Conservation (phyloP, 345 rosid genomes). For the Hypericum androsaemum region DNA sequence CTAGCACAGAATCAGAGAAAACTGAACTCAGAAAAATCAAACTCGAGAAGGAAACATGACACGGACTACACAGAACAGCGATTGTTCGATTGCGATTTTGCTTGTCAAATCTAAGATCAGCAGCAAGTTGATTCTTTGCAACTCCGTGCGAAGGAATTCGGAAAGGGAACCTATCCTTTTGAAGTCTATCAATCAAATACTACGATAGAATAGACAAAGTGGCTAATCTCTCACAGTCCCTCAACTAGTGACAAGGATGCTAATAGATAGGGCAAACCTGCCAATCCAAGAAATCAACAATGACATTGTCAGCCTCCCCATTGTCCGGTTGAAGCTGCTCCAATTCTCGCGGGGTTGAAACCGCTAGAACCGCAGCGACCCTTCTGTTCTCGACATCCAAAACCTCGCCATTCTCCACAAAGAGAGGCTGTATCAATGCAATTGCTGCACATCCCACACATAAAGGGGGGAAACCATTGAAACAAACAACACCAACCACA, state of each 20-base stretch:
- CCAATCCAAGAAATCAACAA: conserved; percentile 63
- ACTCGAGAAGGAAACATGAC: not conserved
- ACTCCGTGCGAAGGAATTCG: too few species aligned
- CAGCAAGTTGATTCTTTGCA: too few species aligned
- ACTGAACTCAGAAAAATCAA: not conserved
- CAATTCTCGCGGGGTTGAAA: conserved; percentile 56
- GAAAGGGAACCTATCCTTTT: too few species aligned
- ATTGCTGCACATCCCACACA: conserved; percentile 39
- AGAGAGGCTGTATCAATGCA: conserved; percentile 53
- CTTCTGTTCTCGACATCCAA: conserved; percentile 29
- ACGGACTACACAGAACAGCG: not conserved
- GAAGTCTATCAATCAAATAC: too few species aligned
- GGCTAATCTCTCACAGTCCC: too few species aligned
- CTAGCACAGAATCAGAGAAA: conserved; percentile 26
- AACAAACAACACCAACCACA: too few species aligned
- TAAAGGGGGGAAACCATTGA: conserved; percentile 8
- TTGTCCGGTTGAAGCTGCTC: conserved; percentile 42
- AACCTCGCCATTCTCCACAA: conserved; percentile 39
- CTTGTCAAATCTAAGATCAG: too few species aligned
- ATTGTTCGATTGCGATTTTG: too few species aligned
- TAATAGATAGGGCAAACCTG: conserved; percentile 46
- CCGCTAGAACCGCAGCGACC: conserved; percentile 43
- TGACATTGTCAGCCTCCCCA: conserved; percentile 34
- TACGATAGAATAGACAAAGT: too few species aligned
- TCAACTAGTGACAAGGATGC: too few species aligned